phyloP scores from a whole-genome alignment of 108 stramenopile genomes.

The Aurantiochytrium sp. region DNA sequence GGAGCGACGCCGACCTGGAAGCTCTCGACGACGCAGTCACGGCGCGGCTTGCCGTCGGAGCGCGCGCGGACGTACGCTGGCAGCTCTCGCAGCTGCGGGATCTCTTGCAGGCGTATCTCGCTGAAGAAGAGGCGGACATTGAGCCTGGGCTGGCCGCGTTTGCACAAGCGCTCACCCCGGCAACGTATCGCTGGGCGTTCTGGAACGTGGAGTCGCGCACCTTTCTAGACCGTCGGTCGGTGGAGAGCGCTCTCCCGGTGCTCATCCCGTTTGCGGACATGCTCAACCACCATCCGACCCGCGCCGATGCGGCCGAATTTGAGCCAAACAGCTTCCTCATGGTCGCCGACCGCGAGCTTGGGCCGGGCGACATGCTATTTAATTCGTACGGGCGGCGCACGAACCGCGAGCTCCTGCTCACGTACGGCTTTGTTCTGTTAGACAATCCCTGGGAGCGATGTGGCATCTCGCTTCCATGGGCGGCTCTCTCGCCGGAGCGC shows the following conservation, averaged over 20 bases:
- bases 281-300: neutral
- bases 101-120: neutral
- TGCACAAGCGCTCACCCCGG: neutral
- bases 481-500: neutral
- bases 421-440: neutral
- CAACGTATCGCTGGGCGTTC: neutral
- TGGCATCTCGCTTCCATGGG: neutral
- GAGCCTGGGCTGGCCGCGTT: neutral
- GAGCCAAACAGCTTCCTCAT: neutral
- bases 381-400: conserved; percentile 21
- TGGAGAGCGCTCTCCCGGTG: neutral
- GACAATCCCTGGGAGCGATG: neutral
- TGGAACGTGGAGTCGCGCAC: neutral
- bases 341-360: neutral
- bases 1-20: neutral
- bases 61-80: neutral
- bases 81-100: neutral
- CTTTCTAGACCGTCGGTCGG: neutral
- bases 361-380: neutral
- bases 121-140: neutral
- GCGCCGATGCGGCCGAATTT: neutral
- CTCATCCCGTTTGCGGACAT: conserved; percentile 13
- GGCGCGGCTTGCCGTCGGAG: neutral
- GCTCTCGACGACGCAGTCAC: neutral
- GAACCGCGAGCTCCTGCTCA: conserved; percentile 9